phyloP scores from a whole-genome alignment of 306 rosid genomes.

The Vicia sativa region DNA sequence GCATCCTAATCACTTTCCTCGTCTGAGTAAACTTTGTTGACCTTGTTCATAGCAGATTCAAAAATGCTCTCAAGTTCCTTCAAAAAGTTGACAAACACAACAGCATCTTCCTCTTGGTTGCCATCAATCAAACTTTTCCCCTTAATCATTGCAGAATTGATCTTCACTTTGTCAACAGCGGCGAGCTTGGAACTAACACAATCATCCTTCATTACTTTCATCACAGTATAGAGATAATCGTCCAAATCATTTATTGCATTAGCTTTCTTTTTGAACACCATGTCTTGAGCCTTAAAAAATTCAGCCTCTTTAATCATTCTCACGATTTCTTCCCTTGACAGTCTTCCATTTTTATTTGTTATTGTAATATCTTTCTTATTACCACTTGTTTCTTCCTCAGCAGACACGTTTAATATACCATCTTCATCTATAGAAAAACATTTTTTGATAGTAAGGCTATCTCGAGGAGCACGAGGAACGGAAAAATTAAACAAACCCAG shows the following conservation, averaged over 20 bases:
- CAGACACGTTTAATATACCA: background rate
- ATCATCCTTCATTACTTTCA: background rate
- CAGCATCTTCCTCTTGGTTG: background rate
- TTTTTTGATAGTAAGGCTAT: background rate
- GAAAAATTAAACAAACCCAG: background rate
- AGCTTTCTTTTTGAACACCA: background rate
- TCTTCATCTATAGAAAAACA: background rate
- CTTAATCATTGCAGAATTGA: background rate
- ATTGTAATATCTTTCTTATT: background rate
- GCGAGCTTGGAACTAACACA: background rate
- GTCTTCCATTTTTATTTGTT: background rate
- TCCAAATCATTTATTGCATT: background rate
- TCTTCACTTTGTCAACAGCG: background rate
- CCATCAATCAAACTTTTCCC: background rate
- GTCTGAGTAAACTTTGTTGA: background rate
- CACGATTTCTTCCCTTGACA: background rate
- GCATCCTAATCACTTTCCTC: background rate
- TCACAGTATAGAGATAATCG: background rate
- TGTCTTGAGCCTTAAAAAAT: background rate
- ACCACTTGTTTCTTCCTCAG: background rate
- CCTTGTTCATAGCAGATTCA: background rate
- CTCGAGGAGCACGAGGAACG: background rate
- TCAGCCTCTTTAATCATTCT: background rate
- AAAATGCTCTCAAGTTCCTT: background rate
- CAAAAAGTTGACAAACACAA: background rate